Evolutionary conservation across 257 asterid species (phyloP).

Genomic region (Sherardia arvensis): DNA sequence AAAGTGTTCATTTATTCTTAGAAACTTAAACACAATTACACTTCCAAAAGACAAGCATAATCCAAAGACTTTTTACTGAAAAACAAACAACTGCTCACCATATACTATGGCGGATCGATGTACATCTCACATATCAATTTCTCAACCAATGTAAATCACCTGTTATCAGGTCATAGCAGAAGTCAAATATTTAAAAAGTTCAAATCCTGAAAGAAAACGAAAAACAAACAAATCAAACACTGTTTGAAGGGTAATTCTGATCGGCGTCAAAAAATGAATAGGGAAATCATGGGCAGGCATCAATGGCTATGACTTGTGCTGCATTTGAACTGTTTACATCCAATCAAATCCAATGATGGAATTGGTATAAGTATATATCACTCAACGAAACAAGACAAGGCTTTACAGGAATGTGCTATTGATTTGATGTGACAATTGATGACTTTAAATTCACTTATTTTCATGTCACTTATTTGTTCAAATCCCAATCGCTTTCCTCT

Average conservation of each 20-base stretch:
- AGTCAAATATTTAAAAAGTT: too few relatives aligned
- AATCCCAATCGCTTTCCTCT: constrained; percentile 1
- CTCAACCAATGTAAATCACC: too few relatives aligned
- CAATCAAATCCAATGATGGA: not conserved
- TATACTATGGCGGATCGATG: too few relatives aligned
- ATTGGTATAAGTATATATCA: not conserved
- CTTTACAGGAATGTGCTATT: not conserved
- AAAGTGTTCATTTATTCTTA: too few relatives aligned
- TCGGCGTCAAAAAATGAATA: not conserved
- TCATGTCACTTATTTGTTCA: not conserved
- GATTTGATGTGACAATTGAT: constrained; percentile 6
- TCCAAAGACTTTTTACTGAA: too few relatives aligned
- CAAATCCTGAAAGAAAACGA: too few relatives aligned
- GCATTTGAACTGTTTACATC: not conserved
- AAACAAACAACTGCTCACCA: too few relatives aligned
- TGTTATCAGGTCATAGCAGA: too few relatives aligned
- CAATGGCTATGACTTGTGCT: not conserved
- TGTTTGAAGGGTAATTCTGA: not conserved
- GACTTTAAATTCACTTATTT: not conserved
- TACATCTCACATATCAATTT: too few relatives aligned
- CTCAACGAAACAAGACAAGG: constrained; percentile 6
- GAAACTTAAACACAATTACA: too few relatives aligned
- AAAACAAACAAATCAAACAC: not conserved
- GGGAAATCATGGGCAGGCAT: not conserved
- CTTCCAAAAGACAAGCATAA: too few relatives aligned